phyloP scores from a whole-genome alignment of 2,329 filamentous ascomycete genomes.

The Alternaria arbusti region DNA sequence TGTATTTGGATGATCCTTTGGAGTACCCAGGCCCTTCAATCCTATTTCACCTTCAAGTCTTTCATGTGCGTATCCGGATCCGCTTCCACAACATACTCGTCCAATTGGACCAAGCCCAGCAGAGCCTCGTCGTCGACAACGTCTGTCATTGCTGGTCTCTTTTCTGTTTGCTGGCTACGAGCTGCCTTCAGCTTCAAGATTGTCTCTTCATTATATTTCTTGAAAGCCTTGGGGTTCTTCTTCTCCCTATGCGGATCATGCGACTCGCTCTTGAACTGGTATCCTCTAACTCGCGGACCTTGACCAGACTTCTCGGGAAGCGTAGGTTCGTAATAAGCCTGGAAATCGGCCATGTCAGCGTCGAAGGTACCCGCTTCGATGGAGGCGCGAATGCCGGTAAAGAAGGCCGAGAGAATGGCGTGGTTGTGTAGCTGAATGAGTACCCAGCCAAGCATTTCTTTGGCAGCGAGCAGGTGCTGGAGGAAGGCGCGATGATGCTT shows the following conservation, averaged over 20 bases:
- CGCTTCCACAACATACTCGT: slow-evolving; percentile 11
- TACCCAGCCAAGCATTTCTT: slow-evolving; percentile 97
- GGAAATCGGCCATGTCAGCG: slow-evolving; percentile 65
- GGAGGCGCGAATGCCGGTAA: slow-evolving; percentile 69
- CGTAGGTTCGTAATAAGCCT: slow-evolving; percentile 69
- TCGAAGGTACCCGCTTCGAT: slow-evolving; percentile 65
- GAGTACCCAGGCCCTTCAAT: background rate
- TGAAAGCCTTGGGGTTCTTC: slow-evolving; percentile 44
- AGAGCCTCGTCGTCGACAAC: slow-evolving; percentile 44
- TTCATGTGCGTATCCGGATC: slow-evolving; percentile 21
- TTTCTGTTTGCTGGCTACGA: slow-evolving; percentile 39
- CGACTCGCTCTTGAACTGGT: slow-evolving; percentile 41
- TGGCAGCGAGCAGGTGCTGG: slow-evolving; percentile 84
- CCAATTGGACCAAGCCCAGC: slow-evolving; percentile 35
- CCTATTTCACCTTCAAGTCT: slow-evolving; percentile 31
- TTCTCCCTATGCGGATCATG: slow-evolving; percentile 33
- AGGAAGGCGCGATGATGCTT: slow-evolving; percentile 86
- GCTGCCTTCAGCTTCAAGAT: slow-evolving; percentile 34
- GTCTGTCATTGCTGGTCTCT: slow-evolving; percentile 33
- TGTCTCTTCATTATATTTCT: slow-evolving; percentile 33
- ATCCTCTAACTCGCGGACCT: slow-evolving; percentile 63
- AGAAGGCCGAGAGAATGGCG: slow-evolving; percentile 73
- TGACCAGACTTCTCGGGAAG: slow-evolving; percentile 77
- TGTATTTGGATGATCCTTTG: background rate
- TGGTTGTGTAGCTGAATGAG: slow-evolving; percentile 94